Base-by-base conservation (phyloP, 78 protist genomes). In the slime mould (Dictyostelium discoideum) region DNA sequence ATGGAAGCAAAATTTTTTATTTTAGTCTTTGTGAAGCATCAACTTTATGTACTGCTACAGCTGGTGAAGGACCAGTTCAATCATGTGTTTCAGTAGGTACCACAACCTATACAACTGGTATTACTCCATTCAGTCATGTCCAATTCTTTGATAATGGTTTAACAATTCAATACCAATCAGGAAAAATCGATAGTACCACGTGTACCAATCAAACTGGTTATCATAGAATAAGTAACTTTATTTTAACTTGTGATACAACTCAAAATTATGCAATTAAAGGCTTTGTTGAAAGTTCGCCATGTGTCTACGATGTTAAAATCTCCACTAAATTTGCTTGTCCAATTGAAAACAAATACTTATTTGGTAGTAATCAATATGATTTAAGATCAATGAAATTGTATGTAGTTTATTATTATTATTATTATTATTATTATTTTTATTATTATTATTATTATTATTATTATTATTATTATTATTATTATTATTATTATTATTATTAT, bases 121-220 rank as follows among this genome's bases (percentile, higher is more conserved):
- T 39, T 37, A 32, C 42, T 16, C 1, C 39, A 37, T n/a, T 39
- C 10, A 29, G 20, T 76, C 11, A 29, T 76, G 50, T 76, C 20
- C 44, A 29, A 39, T 76, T 32, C 44, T 39, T 39, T 76, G 57
- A 76, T 3, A 76, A 32, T 39, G 82, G 82, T 76, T 76, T 76
- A 39, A 76, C 82, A 14, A 39, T 76, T 39, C 82, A 76, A 76
- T 76, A 76, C 39, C 81, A 74, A 32, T 74, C 81, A 24, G 69
- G 22, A 6, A 67, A 67, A 67, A 24, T 67, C 13, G 4, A 10
- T 10, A 20, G 1, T 20, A 67, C 26, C 9, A 8, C 0, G 4
- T 67, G 76, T 10, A 22, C 76, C 26, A 22, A 1, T 22, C 0
- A 8, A 10, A 69, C 39, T 3, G 18, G 37, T 69, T 69, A 69